Evolutionary conservation across 176 grass and related monocot species (phyloP).

Genomic region (Areca catechu): DNA sequence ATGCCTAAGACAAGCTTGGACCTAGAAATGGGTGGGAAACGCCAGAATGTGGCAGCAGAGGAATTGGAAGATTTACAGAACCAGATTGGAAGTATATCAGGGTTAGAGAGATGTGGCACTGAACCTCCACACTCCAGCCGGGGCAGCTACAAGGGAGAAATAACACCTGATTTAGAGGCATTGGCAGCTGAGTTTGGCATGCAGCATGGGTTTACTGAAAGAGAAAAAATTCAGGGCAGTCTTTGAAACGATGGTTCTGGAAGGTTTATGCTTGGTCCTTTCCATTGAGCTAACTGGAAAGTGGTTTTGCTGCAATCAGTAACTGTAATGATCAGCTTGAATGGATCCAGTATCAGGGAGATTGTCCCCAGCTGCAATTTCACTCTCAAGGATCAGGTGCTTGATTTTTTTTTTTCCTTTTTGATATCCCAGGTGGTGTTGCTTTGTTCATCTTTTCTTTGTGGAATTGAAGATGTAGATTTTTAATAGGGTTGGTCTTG

Average conservation of each 20-base stretch:
- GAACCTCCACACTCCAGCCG: slow-evolving; percentile 4
- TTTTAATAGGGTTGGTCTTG: too few species aligned
- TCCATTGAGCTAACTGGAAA: neutral
- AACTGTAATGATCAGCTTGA: too few species aligned
- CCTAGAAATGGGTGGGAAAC: slow-evolving; percentile 15
- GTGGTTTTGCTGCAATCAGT: neutral
- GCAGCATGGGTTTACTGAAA: slow-evolving; percentile 8
- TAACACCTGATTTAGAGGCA: slow-evolving; percentile 3
- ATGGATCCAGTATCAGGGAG: too few species aligned
- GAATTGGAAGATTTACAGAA: slow-evolving; percentile 25
- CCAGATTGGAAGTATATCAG: slow-evolving; percentile 10
- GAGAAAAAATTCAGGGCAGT: slow-evolving; percentile 2
- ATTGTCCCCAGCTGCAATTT: too few species aligned
- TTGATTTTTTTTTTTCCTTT: too few species aligned
- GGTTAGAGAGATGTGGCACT: slow-evolving; percentile 2
- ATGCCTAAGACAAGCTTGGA: slow-evolving; percentile 18
- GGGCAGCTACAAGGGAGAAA: slow-evolving; percentile 12
- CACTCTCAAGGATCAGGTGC: too few species aligned
- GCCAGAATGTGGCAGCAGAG: slow-evolving; percentile 15
- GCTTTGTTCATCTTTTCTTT: too few species aligned
- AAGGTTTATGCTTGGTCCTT: neutral
- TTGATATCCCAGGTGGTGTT: too few species aligned
- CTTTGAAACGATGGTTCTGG: neutral
- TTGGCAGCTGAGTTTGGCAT: neutral
- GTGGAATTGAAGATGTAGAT: too few species aligned